Evolutionary conservation across 805 yeast species (phyloP), one percentile per base, ranked within the genome.

Genomic region (Cyberlindnera bimundalis): DNA sequence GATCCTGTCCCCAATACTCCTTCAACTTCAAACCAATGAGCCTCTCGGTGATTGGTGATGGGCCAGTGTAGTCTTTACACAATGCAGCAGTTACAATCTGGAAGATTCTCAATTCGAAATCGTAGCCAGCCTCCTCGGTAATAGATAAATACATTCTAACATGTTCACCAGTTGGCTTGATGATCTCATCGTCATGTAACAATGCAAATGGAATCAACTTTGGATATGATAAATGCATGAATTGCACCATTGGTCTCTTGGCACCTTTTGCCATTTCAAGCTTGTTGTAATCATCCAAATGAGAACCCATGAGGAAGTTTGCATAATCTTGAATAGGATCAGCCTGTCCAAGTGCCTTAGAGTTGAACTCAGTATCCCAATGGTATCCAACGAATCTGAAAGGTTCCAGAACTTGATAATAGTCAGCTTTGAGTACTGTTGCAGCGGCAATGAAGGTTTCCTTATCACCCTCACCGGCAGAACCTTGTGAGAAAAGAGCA

Each of bases 381-480:
- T 53, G 53, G 47, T 64, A 57, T 3, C 74, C 73, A 31, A 68
- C 56, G 27, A 70, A 64, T 23, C 47, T 55, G 8, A 67, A 60
- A 17, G 58, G 56, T 8, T 56, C 47, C 35, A 57, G 48, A 5
- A 70, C 68, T 56, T 78, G 84, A 57, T 66, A 71, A 56, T 68
- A 74, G 7, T 71, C 67, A 28, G 64, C 59, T 0, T 58, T 46
- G 51, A 76, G 53, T 0, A 66, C 83, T 15, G 69, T 65, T 2
- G 84, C 81, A 2, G 85, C 84, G 2, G 81, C 76, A 26, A 76
- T 74, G 51, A 79, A 80, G 0, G 86, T 78, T 50, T 80, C 86
- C 52, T 80, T 80, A 52, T 80, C 86, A 37, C 91, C 93, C 62
- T 81, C 87, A n/a, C 93, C 93, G 4, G 74, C 76, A 29, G 70